Base-by-base conservation (phyloP, 1,284 basidiomycete species). In the Gastroboletus turbinatus region DNA sequence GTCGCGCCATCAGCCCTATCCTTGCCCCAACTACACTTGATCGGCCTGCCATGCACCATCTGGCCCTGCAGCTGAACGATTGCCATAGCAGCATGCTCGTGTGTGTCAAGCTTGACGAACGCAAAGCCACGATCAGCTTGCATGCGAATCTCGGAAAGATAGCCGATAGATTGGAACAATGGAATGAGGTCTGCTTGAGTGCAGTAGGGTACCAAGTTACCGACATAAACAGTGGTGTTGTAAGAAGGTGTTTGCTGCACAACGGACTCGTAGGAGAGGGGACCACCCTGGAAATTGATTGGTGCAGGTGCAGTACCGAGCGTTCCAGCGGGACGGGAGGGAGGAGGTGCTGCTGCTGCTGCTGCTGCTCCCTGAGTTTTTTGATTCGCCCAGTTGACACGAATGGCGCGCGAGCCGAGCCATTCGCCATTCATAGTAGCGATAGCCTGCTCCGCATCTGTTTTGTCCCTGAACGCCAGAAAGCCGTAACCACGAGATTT, bases 321-420 rank as follows among this genome's bases (percentile, higher is more conserved):
- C 35, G 72, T 70, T 55, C 75, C 76, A 38, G 78, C 70, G 16
- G 79, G 80, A 40, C 75, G 75, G 55, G 78, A 78, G 60, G 81
- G 78, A 59, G 78, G 72, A 39, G 74, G 63, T 27, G 60, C 70
- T 46, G 32, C 65, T 48, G n/a, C n/a, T n/a, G n/a, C n/a, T n/a
- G n/a, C 64, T 27, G 60, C 70, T 46, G 32, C 65, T 48, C 88
- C 88, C 74, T 94, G 92, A 25, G 94, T 97, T 81, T 98, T 98
- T 77, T 96, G 96, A 78, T 97, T 98, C 48, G 96, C 96, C 96
- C 96, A 99, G 78, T 99, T 99, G 75, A 99, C 96, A 60, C 96
- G 90, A 68, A 99, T 98, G 53, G 96, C 94, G 60, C 97, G 87
- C 45, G 93, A 93, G 49, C 96, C 96, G 42, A 99, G 84, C 95